Evolutionary conservation across 73 alveolate species (phyloP), one percentile per base, ranked within the genome.

Genomic region (Breviolum minutum): DNA sequence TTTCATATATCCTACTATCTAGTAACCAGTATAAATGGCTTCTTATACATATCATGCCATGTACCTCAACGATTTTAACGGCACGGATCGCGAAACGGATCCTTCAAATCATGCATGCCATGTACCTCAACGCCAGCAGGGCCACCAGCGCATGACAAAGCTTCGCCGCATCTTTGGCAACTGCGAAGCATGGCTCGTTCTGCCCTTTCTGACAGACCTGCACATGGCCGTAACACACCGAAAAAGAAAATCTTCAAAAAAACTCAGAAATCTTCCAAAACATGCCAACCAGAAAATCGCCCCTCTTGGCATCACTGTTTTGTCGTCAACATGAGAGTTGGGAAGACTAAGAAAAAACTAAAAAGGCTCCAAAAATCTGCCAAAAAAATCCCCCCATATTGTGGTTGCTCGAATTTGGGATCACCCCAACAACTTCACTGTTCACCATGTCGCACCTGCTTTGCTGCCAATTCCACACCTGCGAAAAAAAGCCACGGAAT

Each of bases 101-200:
- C 0, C 54, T 3, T 40, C 54, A 40, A 3, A 40, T 40, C 54
- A 40, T 40, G 54, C 54, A 40, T 40, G 54, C 69, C 68, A 13
- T 5, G 68, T 16, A 48, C 94, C 94, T 87, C 95, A 87, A 13
- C 7, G 82, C 64, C 63, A 87, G 60, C 66, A 61, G 32, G 8
- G 83, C 95, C 63, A 64, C 82, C 63, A 87, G 82, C n/a, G 95
- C 95, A 63, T 80, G 82, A 14, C 27, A 63, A 26, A 87, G 81
- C 66, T 64, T 63, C 82, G 83, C 82, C 24, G 68, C 81, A 27
- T 63, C 95, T 64, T 87, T 87, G 83, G 95, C 95, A 82, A 87
- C 95, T n/a, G 16, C n/a, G 66, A 87, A 87, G 66, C 64, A 5
- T 11, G 63, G 81, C 82, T 64, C 95, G 82, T 87, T 87, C 68